phyloP scores from a whole-genome alignment of 768 basidiomycete genomes.

The Tricholoma sp. region DNA sequence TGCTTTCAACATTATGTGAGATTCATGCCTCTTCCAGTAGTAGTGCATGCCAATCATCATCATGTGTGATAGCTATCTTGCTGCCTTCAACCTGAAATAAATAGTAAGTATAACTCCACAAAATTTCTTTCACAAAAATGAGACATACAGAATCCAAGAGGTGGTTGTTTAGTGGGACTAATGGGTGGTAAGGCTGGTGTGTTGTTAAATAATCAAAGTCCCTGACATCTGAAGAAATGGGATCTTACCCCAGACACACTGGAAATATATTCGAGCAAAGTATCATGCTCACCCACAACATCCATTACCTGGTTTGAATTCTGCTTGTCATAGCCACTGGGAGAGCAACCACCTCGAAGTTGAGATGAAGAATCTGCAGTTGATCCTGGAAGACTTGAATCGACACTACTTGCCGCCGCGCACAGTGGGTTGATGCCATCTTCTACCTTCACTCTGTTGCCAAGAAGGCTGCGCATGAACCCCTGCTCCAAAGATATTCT shows the following conservation, averaged over 20 bases:
- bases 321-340: background rate
- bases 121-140: background rate
- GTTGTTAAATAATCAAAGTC: too few species aligned
- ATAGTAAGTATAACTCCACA: background rate
- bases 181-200: constrained; percentile 12
- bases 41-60: constrained; percentile 13
- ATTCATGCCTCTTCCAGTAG: constrained; percentile 9
- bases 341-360: background rate
- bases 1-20: background rate
- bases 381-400: background rate
- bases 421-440: constrained; percentile 8
- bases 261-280: constrained; percentile 2
- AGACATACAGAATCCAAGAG: constrained; percentile 8
- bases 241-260: background rate
- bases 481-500: constrained; percentile 13
- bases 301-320: background rate
- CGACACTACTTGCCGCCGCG: background rate
- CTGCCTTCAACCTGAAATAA: background rate
- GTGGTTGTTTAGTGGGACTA: constrained; percentile 9
- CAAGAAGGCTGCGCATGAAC: constrained; percentile 3
- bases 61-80: constrained; percentile 12
- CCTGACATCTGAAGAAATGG: background rate
- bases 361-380: background rate
- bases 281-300: background rate
- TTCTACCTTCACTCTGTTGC: constrained; percentile 3